Base-by-base conservation (phyloP, 1,284 basidiomycete species). In the Malassezia caprae region DNA sequence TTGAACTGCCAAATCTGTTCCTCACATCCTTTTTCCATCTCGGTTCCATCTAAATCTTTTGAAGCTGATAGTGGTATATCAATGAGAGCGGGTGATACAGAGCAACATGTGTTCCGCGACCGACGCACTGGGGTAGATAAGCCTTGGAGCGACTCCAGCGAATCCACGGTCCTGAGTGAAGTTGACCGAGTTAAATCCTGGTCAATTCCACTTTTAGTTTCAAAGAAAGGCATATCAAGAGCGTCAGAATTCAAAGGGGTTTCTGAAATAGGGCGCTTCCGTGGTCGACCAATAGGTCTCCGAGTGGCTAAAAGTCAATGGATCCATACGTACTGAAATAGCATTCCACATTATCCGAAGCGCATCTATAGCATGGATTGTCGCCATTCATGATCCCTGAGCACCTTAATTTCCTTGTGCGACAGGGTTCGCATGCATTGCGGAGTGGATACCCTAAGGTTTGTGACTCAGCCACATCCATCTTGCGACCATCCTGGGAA, bases 281-380 rank as follows among this genome's bases (percentile, higher is more conserved):
- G 31, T 10, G 54, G 54, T 12, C 54, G 48, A 4, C 54, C 54
- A 21, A 56, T 56, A 4, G 19, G 48, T 8, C 49, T 21, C 27
- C 40, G 41, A 15, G 49, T 43, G 12, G 54, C 54, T 56, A 19
- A 23, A 34, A 15, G 27, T 41, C 7, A 48, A 24, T 3, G 11
- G 23, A 12, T 31, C 40, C 23, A n/a, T n/a, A 51, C 55, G 24
- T 48, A 57, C 55, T 17, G 41, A 57, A 57, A 19, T 42, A 17
- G n/a, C 55, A 57, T 11, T 52, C 49, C 6, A 19, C 7, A 1
- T 46, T 24, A 31, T 52, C 50, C 10, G 17, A 17, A 2, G 4
- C 7, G 19, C 55, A 57, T 10, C 55, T 19, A 4, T 8, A 8
- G 39, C 55, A 57, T 2, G 37, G 17, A 2, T 6, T 15, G 1